phyloP scores from a whole-genome alignment of 169 alveolate species.

The Plasmodium chabaudi region DNA sequence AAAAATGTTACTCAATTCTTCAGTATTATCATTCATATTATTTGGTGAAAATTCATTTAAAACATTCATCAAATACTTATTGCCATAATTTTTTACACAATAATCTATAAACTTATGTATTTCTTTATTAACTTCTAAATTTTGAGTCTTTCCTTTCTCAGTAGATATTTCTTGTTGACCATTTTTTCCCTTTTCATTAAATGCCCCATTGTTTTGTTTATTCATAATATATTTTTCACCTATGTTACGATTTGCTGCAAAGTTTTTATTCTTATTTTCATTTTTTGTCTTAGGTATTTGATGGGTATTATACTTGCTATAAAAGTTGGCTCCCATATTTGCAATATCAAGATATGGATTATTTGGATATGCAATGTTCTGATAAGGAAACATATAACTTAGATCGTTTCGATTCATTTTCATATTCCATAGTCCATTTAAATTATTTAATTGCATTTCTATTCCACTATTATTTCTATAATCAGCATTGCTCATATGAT shows the following conservation, averaged over 20 bases:
- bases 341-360: not conserved
- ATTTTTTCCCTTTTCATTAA: not conserved
- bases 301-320: not conserved
- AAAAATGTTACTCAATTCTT: slow-evolving; percentile 50
- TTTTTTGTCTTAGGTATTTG: not conserved
- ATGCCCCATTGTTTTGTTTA: not conserved
- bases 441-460: not conserved
- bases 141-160: slow-evolving; percentile 6
- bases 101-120: slow-evolving; percentile 69
- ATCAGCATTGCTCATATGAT: no score
- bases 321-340: not conserved
- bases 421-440: not conserved
- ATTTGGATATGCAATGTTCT: not conserved
- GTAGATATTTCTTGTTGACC: not conserved
- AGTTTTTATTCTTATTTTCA: not conserved
- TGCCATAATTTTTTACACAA: slow-evolving; percentile 70
- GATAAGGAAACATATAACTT: no score
- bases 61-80: slow-evolving; percentile 37
- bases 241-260: not conserved
- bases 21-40: slow-evolving; percentile 28
- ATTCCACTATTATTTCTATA: not conserved
- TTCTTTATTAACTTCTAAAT: slow-evolving; percentile 64
- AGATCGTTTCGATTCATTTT: not conserved
- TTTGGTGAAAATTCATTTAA: slow-evolving; percentile 33
- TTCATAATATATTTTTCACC: not conserved